Base-by-base conservation (phyloP, 495 filamentous ascomycete species). In the Niebla homalea region DNA sequence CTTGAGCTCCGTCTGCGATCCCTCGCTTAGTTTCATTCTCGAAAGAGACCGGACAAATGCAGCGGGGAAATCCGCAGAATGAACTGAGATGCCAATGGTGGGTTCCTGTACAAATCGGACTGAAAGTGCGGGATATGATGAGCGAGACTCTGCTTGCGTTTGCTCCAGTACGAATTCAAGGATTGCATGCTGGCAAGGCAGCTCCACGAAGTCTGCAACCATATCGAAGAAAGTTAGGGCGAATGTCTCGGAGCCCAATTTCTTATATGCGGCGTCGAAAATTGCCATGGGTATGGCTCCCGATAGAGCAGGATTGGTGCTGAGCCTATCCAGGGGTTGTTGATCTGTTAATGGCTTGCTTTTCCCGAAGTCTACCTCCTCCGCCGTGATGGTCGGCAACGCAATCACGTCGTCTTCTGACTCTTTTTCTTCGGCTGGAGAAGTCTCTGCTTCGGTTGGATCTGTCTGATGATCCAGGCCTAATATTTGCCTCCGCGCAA, bases 241-340 rank as follows among this genome's bases (percentile, higher is more conserved):
- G 25, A 89, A 73, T 3, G 79, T 58, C 49, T 79, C 77, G 63
- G 74, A 68, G 60, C 76, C 75, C 48, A 85, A 81, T 60, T 92
- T 75, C 59, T 85, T 89, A 71, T 83, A 80, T 1, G 87, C 85
- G 14, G 84, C 75, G 60, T 94, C 89, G 55, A 96, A 97, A 36
- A 97, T 85, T 26, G 90, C 89, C 43, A 89, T 74, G 3, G 93
- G 89, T 54, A 97, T 93, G 4, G 89, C 89, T 7, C 92, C 92
- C 43, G 81, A 84, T 26, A 96, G 69, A 14, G 85, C 87, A 11
- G 92, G 88, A 37, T 87, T 87, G 46, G 81, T 73, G 40, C 79
- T 76, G 8, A 93, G 76, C 53, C 81, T 75, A 52, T 81, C 63
- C 36, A 83, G 62, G 1, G 77, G 72, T 19, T 63, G 62, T 45